Evolutionary conservation across 2,329 filamentous ascomycete species (phyloP).

Genomic region (Cercospora zeae-maydis): DNA sequence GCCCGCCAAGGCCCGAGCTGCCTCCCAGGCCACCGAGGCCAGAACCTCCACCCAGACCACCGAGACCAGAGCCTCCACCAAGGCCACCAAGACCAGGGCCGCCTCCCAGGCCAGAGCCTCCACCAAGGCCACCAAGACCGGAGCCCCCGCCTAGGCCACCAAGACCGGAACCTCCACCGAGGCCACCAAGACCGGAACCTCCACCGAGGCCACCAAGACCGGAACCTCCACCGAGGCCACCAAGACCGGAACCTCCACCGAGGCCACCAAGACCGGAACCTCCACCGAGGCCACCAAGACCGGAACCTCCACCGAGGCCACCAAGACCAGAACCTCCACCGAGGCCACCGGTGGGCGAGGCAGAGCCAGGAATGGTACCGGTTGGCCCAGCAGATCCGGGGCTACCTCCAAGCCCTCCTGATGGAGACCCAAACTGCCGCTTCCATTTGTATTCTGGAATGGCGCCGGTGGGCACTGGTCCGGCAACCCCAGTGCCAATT

Average conservation of each 20-base stretch:
- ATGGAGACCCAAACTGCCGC: neutral
- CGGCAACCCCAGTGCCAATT: neutral
- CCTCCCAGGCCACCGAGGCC: neutral
- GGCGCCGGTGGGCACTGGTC: neutral
- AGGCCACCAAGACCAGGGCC: constrained; percentile 5
- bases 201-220: constrained; percentile 2
- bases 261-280: neutral
- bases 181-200: constrained; percentile 1
- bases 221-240: neutral
- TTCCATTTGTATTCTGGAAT: neutral
- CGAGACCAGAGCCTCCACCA: neutral
- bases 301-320: constrained; percentile 7
- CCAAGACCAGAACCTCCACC: constrained; percentile 7
- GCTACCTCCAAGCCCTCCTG: neutral
- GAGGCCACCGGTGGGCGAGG: constrained; percentile 7
- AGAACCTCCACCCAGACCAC: constrained; percentile 5
- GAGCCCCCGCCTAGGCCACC: neutral
- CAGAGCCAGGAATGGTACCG: constrained; percentile 4
- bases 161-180: neutral
- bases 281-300: neutral
- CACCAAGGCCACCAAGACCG: neutral
- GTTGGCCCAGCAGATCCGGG: constrained; percentile 8
- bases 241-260: neutral
- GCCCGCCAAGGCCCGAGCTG: constrained; percentile 3
- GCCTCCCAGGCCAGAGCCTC: neutral